phyloP scores from a whole-genome alignment of 2,329 filamentous ascomycete species.

The Aspergillus ustus region DNA sequence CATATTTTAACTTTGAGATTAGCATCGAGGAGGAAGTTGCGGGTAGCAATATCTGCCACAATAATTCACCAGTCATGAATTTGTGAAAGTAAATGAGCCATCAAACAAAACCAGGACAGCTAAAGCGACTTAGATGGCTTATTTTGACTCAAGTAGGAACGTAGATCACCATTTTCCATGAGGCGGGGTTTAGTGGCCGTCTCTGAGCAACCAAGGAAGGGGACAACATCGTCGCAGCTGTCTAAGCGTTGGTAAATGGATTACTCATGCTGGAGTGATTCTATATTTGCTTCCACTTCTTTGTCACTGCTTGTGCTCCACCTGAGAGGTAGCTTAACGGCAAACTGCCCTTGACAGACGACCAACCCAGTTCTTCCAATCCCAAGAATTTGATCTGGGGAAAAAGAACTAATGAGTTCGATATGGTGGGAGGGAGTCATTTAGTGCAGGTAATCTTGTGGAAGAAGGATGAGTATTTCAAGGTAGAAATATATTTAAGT shows the following conservation, averaged over 20 bases:
- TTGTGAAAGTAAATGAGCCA: conserved; percentile 24
- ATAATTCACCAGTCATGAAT: conserved; percentile 25
- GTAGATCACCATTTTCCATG: conserved; percentile 15
- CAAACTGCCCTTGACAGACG: conserved; percentile 8
- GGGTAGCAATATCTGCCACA: conserved; percentile 28
- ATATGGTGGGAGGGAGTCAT: background rate
- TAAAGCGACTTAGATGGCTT: conserved; percentile 8
- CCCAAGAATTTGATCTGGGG: conserved; percentile 1
- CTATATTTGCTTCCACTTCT: conserved; percentile 15
- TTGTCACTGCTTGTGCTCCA: conserved; percentile 10
- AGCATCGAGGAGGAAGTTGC: conserved; percentile 28
- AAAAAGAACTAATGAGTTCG: background rate
- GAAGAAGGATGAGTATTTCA: too few species aligned
- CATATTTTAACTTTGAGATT: conserved; percentile 27
- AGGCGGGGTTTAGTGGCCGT: conserved; percentile 3
- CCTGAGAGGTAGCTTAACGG: conserved; percentile 12
- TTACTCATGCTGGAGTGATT: conserved; percentile 16
- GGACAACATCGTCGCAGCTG: conserved; percentile 3
- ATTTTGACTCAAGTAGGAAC: conserved; percentile 9
- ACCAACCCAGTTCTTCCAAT: conserved; percentile 14
- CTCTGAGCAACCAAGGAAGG: conserved; percentile 3
- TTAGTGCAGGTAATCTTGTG: background rate
- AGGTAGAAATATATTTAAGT: background rate
- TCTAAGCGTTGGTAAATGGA: conserved; percentile 8
- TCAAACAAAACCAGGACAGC: conserved; percentile 23